phyloP scores from a whole-genome alignment of 768 basidiomycete species.

The Chalciporus piperatus region DNA sequence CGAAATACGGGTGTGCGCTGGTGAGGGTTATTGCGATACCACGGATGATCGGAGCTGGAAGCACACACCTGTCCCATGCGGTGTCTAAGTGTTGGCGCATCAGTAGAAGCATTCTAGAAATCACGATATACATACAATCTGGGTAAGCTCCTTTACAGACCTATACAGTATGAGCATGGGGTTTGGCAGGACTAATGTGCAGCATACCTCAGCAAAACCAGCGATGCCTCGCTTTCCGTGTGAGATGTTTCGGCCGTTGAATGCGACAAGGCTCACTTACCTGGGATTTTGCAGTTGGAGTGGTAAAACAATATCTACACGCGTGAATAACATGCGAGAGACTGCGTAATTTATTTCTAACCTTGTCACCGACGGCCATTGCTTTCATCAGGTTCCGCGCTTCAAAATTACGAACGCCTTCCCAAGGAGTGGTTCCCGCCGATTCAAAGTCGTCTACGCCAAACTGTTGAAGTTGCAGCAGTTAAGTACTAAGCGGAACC shows the following conservation, averaged over 20 bases:
- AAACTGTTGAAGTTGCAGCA: constrained; percentile 48
- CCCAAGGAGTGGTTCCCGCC: constrained; percentile 72
- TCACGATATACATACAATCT: constrained; percentile 57
- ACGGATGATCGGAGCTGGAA: constrained; percentile 7
- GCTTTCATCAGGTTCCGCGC: constrained; percentile 81
- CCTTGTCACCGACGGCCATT: constrained; percentile 76
- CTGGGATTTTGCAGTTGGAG: constrained; percentile 82
- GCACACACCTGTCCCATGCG: constrained; percentile 78
- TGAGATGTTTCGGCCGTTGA: constrained; percentile 5
- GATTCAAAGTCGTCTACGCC: constrained; percentile 84
- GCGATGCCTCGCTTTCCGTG: constrained; percentile 55
- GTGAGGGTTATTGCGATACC: neutral
- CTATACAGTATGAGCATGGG: constrained; percentile 32
- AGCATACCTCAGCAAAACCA: constrained; percentile 73
- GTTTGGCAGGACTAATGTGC: neutral
- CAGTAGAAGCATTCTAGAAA: constrained; percentile 10
- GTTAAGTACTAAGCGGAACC: neutral
- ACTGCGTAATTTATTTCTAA: constrained; percentile 24
- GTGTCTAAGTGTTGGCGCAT: constrained; percentile 53
- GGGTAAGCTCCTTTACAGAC: constrained; percentile 86
- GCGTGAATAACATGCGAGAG: neutral
- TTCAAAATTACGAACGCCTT: constrained; percentile 84
- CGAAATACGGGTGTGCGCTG: constrained; percentile 77
- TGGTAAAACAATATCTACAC: constrained; percentile 79
- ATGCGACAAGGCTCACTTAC: constrained; percentile 35